Evolutionary conservation across 352 stramenopile genomes (phyloP).

Genomic region (Peronospora belbahrii): DNA sequence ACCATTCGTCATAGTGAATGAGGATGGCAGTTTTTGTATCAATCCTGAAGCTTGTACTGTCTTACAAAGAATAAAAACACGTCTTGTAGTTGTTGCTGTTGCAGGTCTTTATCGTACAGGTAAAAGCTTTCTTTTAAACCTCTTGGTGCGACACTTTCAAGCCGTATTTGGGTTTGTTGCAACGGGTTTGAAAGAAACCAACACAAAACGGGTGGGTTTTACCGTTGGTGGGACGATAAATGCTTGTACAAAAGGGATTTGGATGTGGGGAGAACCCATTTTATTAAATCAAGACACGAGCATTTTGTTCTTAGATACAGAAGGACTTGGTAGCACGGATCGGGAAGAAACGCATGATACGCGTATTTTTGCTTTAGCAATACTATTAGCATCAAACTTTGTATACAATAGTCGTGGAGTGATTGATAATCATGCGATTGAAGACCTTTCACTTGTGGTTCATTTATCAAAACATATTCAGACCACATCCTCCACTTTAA

Average conservation of each 20-base stretch:
- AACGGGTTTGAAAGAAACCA: background rate
- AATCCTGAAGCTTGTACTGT: constrained; percentile 62
- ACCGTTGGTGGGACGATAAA: constrained; percentile 80
- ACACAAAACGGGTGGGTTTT: too few species aligned
- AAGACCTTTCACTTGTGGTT: constrained; percentile 86
- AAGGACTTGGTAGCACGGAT: constrained; percentile 79
- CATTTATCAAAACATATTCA: constrained; percentile 89
- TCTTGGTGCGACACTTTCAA: constrained; percentile 60
- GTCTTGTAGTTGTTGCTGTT: constrained; percentile 80
- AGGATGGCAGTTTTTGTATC: constrained; percentile 72
- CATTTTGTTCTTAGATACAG: constrained; percentile 84
- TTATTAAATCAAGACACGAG: constrained; percentile 60
- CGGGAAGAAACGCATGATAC: constrained; percentile 85
- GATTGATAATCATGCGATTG: constrained; percentile 86
- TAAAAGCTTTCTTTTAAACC: constrained; percentile 88
- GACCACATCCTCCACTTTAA: constrained; percentile 31
- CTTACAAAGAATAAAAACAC: constrained; percentile 65
- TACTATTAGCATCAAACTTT: constrained; percentile 82
- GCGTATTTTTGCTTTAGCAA: constrained; percentile 83
- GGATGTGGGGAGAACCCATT: constrained; percentile 84
- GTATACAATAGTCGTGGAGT: constrained; percentile 89
- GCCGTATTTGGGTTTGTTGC: background rate
- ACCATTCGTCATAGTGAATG: constrained; percentile 73
- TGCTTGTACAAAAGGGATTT: constrained; percentile 88
- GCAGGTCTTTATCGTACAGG: constrained; percentile 85